Evolutionary conservation across 331 rosid genomes (phyloP).

Genomic region (Pyrus hybrid): DNA sequence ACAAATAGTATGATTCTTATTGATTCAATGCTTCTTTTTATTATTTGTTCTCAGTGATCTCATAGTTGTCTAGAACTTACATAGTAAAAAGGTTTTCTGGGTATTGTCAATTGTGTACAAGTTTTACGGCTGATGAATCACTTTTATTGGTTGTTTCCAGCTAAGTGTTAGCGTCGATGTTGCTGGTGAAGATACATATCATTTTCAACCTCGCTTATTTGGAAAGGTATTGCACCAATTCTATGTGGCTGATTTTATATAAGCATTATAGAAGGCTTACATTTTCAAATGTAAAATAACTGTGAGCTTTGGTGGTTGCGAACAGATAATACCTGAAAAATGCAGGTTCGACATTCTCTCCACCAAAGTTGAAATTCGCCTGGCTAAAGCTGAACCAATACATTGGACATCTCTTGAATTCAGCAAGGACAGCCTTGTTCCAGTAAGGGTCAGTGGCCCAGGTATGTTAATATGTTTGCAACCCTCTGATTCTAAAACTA

Average conservation of each 20-base stretch:
- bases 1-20: constrained; percentile 67
- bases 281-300: constrained; percentile 10
- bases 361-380: constrained; percentile 84
- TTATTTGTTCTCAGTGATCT: neutral
- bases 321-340: constrained; percentile 57
- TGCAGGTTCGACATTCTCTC: constrained; percentile 46
- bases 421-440: constrained; percentile 29
- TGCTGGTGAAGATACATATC: constrained; percentile 55
- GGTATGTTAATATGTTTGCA: constrained; percentile 30
- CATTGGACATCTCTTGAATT: constrained; percentile 68
- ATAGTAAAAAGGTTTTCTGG: neutral
- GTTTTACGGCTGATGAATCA: neutral
- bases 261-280: neutral
- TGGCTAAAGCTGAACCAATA: constrained; percentile 55
- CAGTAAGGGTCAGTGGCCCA: constrained; percentile 29
- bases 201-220: constrained; percentile 69
- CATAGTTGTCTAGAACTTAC: neutral
- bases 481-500: neutral
- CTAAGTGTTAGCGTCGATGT: constrained; percentile 53
- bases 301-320: constrained; percentile 6
- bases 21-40: constrained; percentile 9
- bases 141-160: constrained; percentile 29
- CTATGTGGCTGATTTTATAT: neutral
- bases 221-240: constrained; percentile 53
- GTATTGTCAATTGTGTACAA: neutral